A percentile compares a stretch with the other conserved stretches of the same genome.
Evolutionary conservation across 1,284 basidiomycete genomes (phyloP).

Genomic region (Farysia itapuensis): DNA sequence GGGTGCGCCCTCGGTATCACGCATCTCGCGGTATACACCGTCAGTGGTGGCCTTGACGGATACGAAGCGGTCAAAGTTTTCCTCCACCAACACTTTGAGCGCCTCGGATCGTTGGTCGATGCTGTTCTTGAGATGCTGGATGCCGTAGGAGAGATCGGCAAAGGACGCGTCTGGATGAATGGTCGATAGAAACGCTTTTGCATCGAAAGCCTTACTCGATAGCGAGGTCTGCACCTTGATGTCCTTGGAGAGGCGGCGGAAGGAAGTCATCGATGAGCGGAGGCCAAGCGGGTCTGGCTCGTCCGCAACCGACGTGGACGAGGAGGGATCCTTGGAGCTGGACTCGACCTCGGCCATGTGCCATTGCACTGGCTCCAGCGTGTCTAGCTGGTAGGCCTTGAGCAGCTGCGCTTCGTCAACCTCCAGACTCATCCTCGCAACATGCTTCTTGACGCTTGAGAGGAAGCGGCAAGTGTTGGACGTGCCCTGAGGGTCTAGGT

Average conservation of each 20-base stretch:
- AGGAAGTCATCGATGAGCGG: slow-evolving; percentile 61
- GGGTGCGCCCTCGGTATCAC: slow-evolving; percentile 70
- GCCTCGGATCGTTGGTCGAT: slow-evolving; percentile 76
- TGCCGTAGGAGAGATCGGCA: slow-evolving; percentile 72
- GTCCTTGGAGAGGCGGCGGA: slow-evolving; percentile 29
- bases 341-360: slow-evolving; percentile 30
- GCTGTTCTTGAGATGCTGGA: slow-evolving; percentile 41
- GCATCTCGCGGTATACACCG: slow-evolving; percentile 86
- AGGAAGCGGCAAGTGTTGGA: too few species aligned
- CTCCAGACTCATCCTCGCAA: slow-evolving; percentile 36
- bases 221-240: slow-evolving; percentile 45
- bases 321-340: slow-evolving; percentile 12
- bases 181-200: slow-evolving; percentile 85
- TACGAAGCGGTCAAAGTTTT: slow-evolving; percentile 90
- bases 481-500: too few species aligned
- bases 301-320: slow-evolving; percentile 20
- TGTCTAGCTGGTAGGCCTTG: slow-evolving; percentile 60
- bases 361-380: slow-evolving; percentile 58
- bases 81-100: slow-evolving; percentile 97
- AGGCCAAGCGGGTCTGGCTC: slow-evolving; percentile 61
- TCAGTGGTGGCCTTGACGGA: slow-evolving; percentile 90
- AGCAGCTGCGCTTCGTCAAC: slow-evolving; percentile 58
- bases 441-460: too few species aligned
- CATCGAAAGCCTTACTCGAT: slow-evolving; percentile 92
- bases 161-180: slow-evolving; percentile 96